Evolutionary conservation across 495 filamentous ascomycete species (phyloP).

Genomic region (Penicillium flavigenum): DNA sequence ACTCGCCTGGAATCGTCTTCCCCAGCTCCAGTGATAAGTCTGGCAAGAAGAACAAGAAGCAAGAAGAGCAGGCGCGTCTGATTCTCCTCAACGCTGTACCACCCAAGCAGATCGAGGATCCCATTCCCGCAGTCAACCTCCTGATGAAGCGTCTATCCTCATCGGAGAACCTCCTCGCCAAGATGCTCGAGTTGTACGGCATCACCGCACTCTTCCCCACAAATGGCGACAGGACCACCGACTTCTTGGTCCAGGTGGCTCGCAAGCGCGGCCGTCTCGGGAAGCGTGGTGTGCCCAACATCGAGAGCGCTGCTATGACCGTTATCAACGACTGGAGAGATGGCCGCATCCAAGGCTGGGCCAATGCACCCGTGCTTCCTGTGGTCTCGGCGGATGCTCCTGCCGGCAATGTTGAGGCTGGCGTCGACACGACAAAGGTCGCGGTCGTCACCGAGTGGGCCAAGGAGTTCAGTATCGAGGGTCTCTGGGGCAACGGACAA

Average conservation of each 20-base stretch:
- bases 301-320: slow-evolving; percentile 81
- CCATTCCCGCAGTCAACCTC: slow-evolving; percentile 77
- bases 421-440: slow-evolving; percentile 74
- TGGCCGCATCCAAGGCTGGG: slow-evolving; percentile 92
- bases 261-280: slow-evolving; percentile 87
- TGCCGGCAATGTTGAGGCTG: slow-evolving; percentile 27
- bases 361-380: slow-evolving; percentile 64
- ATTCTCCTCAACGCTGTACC: slow-evolving; percentile 89
- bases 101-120: slow-evolving; percentile 90
- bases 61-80: slow-evolving; percentile 75
- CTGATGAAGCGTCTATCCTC: slow-evolving; percentile 75
- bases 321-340: slow-evolving; percentile 96
- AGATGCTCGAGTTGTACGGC: slow-evolving; percentile 77
- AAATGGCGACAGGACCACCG: slow-evolving; percentile 74
- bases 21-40: slow-evolving; percentile 57
- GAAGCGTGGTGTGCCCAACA: slow-evolving; percentile 85
- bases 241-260: slow-evolving; percentile 93
- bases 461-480: slow-evolving; percentile 92
- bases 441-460: slow-evolving; percentile 94
- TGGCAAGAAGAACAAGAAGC: slow-evolving; percentile 50
- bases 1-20: slow-evolving; percentile 96
- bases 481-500: slow-evolving; percentile 74
- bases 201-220: slow-evolving; percentile 71
- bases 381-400: slow-evolving; percentile 41
- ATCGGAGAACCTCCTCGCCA: slow-evolving; percentile 66